Evolutionary conservation across 2,329 filamentous ascomycete genomes (phyloP), one percentile per base, ranked within the genome.

Genomic region (Simplicillium sp.): DNA sequence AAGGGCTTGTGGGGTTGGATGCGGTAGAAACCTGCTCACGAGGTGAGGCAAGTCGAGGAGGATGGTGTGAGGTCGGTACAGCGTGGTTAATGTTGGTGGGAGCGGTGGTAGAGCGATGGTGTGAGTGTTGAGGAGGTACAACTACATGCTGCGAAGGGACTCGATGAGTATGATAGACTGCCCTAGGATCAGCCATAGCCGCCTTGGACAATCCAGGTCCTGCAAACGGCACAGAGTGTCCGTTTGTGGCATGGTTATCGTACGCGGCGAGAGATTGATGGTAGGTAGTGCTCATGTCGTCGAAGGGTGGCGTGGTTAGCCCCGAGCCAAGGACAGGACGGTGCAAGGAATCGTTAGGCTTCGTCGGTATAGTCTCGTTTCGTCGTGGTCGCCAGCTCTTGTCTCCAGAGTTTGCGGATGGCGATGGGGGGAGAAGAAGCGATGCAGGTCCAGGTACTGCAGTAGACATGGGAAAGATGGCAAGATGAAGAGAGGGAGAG

Each of bases 241-340:
- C 58, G 44, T 64, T 59, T 32, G 69, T 52, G 32, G 61, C 59
- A 60, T 71, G 65, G 47, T 54, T 60, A 33, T 70, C 65, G 55
- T 71, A 75, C 39, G 64, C 62, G 44, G 66, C 61, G 50, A 70
- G 60, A 41, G 65, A 57, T 11, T 65, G 60, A 38, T 72, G 68
- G 48, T 74, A 75, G n/a, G 67, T 60, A 46, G 70, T 61, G 49
- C 65, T 71, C 73, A 77, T 69, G 44, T 66, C 62, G 60, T 75
- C 71, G 48, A 61, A 55, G 33, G 70, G 71, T 39, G 72, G 71
- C 44, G 70, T 73, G 52, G 59, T 62, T 50, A 74, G 64, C 45
- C 71, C 70, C 54, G 55, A 54, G 42, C 50, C 54, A 39, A 46
- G 40, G 33, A 39, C 43, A 31, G 41, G 39, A 37, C 47, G 42